These are phyloP conservation scores for Suillus variegatus DNA, from an alignment of 768 basidiomycete species.

Conservation along the genomic window DNA sequence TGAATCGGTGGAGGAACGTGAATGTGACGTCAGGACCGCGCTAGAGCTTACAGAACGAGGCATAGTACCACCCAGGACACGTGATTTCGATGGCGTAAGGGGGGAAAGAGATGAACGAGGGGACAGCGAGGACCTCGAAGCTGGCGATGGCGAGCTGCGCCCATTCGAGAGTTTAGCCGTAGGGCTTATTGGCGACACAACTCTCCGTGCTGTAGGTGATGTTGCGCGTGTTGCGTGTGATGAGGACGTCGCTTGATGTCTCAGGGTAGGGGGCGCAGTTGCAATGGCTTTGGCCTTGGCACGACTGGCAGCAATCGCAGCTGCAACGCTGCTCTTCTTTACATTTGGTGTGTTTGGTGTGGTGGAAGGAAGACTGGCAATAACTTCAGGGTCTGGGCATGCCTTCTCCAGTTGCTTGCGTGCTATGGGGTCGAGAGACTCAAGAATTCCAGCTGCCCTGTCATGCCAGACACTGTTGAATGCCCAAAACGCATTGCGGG, in stretches of 20 bases:
- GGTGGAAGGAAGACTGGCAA: constrained; percentile 40
- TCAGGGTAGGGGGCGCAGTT: constrained; percentile 73
- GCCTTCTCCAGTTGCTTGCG: constrained; percentile 86
- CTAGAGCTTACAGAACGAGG: constrained; percentile 47
- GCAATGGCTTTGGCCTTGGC: constrained; percentile 87
- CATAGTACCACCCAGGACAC: constrained; percentile 38
- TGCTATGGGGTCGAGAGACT: constrained; percentile 63
- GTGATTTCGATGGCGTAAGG: constrained; percentile 42
- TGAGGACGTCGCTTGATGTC: constrained; percentile 79
- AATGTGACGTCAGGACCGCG: constrained; percentile 34
- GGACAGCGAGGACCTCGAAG: constrained; percentile 49
- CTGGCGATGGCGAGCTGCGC: constrained; percentile 37
- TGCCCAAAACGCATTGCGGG: constrained; percentile 77
- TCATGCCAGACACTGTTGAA: constrained; percentile 78
- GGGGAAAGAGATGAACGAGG: constrained; percentile 49
- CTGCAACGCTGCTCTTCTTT: constrained; percentile 84
- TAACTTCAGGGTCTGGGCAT: constrained; percentile 60
- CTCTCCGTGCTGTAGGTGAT: constrained; percentile 42
- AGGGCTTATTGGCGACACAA: constrained; percentile 43
- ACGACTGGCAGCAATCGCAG: constrained; percentile 87
- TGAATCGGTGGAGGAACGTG: constrained; percentile 49
- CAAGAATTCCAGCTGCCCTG: constrained; percentile 61
- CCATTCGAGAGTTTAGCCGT: constrained; percentile 43
- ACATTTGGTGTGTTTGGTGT: constrained; percentile 49
- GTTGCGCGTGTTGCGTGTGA: constrained; percentile 52